Base-by-base conservation (phyloP, 805 yeast species). In the Kuraishia hungarica region DNA sequence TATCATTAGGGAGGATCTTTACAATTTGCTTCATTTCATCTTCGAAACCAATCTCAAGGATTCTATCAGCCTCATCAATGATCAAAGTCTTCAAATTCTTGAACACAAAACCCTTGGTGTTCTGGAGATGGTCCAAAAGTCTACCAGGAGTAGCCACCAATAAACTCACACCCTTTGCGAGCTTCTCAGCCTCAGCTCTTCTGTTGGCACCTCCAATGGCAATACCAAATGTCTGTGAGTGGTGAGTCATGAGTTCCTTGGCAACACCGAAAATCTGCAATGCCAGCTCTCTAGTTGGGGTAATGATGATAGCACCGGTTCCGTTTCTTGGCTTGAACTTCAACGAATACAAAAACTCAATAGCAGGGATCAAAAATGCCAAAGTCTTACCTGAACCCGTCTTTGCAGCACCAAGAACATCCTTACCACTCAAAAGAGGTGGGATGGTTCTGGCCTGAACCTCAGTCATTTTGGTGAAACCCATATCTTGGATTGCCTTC, bases 191-290 rank as follows among this genome's bases (percentile, higher is more conserved):
- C 74, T 94, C 99, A 62, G 89, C 96, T 72, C 98, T 84, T 72
- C 99, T 83, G 72, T 96, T 94, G 51, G 97, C 97, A 60, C 99
- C 99, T 49, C 99, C 99, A 67, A 96, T 96, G 19, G 93, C 97
- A 61, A 94, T 89, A 53, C 97, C 98, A 60, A 90, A 82, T 2
- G 98, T 94, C 72, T 96, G 99, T 1, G 94, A 81, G 71, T 91
- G 97, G 62, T 80, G 76, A 53, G 82, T 89, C 96, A 93, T 83
- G 61, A 94, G 75, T 70, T 96, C 98, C 66, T 97, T 80, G 24
- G 97, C 98, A 60, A 96, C 99, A 54, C 98, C 98, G 70, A 93
- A 94, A 58, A 94, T 96, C 71, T 94, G 99, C 58, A 96, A 78
- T 4, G 99, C 99, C 64, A 94, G 80, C 74, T 94, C 99, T 76